Evolutionary conservation across 2,329 filamentous ascomycete genomes (phyloP).

Genomic region (Elsinoe batatas): DNA sequence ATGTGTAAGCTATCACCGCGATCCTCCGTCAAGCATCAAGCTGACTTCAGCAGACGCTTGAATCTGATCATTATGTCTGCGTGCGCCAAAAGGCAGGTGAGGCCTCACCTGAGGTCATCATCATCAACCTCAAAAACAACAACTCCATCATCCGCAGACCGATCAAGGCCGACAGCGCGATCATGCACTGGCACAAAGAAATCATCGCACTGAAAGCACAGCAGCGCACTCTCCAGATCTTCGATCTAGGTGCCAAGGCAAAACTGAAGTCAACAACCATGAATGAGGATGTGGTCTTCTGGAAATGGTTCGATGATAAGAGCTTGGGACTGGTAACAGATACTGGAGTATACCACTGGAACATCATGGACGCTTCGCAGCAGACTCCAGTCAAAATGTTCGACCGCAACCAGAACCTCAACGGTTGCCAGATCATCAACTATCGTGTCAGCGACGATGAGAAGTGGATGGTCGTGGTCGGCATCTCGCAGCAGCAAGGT

Average conservation of each 20-base stretch:
- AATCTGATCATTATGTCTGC: conserved; percentile 94
- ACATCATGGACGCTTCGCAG: conserved; percentile 79
- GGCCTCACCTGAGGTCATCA: conserved; percentile 85
- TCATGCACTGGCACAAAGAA: conserved; percentile 96
- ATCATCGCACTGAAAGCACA: conserved; percentile 96
- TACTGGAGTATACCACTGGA: conserved; percentile 90
- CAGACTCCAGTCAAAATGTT: conserved; percentile 80
- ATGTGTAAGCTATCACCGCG: conserved; percentile 51
- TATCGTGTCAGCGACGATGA: conserved; percentile 92
- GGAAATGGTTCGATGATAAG: conserved; percentile 95
- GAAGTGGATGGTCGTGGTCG: conserved; percentile 97
- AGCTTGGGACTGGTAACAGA: conserved; percentile 86
- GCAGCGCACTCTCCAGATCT: conserved; percentile 90
- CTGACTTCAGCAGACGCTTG: conserved; percentile 62
- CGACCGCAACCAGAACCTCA: conserved; percentile 83
- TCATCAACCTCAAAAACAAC: conserved; percentile 93
- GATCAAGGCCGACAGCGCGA: conserved; percentile 98
- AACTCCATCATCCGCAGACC: conserved; percentile 91
- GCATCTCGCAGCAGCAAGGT: conserved; percentile 86
- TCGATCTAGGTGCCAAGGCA: conserved; percentile 83
- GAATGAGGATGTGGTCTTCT: conserved; percentile 96
- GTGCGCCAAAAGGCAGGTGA: conserved; percentile 89
- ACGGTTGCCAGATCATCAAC: conserved; percentile 97
- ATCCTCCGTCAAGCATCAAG: conserved; percentile 17
- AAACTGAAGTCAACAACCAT: conserved; percentile 96